These are phyloP conservation scores for Cyamopsis tetragonoloba DNA, from an alignment of 306 rosid genomes.

Conservation along the genomic window DNA sequence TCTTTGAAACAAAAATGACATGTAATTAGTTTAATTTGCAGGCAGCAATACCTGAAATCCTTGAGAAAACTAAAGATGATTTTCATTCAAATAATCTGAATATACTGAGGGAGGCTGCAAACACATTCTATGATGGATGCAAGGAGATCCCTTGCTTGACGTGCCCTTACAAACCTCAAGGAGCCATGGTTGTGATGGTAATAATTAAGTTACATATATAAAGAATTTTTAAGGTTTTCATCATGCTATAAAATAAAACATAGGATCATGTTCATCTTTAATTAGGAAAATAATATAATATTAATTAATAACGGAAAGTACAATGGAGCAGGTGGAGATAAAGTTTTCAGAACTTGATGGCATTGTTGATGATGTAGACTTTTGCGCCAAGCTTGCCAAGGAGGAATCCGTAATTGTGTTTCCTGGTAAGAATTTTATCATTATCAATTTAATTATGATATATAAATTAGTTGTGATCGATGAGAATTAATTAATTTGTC, in stretches of 20 bases:
- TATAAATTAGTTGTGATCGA: background rate
- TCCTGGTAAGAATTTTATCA: conserved; percentile 41
- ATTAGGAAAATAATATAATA: too few relatives aligned
- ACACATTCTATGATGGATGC: conserved; percentile 37
- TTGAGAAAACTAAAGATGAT: conserved; percentile 30
- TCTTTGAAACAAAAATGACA: background rate
- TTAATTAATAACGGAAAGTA: background rate
- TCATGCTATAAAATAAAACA: background rate
- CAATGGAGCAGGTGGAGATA: conserved; percentile 42
- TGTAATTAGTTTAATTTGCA: background rate
- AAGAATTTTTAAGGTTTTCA: background rate
- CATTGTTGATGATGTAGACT: conserved; percentile 50
- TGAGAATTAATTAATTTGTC: background rate
- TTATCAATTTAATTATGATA: too few relatives aligned
- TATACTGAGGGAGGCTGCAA: conserved; percentile 35
- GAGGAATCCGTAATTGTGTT: conserved; percentile 52
- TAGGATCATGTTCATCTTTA: background rate
- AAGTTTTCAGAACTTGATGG: conserved; percentile 38
- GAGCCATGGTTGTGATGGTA: conserved; percentile 57
- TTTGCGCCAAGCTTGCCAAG: conserved; percentile 45
- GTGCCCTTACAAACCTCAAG: conserved; percentile 51
- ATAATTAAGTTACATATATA: background rate
- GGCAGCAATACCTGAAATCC: conserved; percentile 52
- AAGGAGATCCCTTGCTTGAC: conserved; percentile 51
- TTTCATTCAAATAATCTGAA: conserved; percentile 30